Evolutionary conservation across 148 eudicot species (phyloP).

Genomic region (Chenopodium suecicum): DNA sequence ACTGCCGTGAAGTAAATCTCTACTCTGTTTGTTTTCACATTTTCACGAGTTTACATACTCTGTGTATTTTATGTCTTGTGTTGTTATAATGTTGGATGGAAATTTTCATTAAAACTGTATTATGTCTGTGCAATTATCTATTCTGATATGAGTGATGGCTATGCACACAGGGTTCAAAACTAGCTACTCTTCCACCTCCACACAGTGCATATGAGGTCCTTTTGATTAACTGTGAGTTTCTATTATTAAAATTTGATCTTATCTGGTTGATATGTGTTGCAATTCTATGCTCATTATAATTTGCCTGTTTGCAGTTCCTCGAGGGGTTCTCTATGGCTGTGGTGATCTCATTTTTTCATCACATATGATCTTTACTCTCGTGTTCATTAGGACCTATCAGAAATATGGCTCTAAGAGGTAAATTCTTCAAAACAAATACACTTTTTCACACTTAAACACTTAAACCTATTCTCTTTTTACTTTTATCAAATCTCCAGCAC

Average conservation of each 20-base stretch:
- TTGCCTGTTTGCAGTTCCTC: constrained; percentile 62
- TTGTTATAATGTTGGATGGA: not conserved
- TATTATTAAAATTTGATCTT: not conserved
- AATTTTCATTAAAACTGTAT: not conserved
- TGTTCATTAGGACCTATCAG: constrained; percentile 87
- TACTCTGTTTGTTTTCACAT: not conserved
- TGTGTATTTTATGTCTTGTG: not conserved
- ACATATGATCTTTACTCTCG: constrained; percentile 93
- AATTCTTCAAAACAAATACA: not conserved
- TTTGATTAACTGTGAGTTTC: constrained; percentile 57
- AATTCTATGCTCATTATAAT: constrained; percentile 17
- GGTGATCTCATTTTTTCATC: constrained; percentile 98
- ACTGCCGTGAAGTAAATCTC: constrained; percentile 89
- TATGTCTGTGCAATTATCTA: not conserved
- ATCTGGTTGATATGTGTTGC: not conserved
- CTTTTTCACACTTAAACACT: not conserved
- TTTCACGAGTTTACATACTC: not conserved
- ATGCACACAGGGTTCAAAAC: constrained; percentile 69
- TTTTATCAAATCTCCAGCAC: not conserved
- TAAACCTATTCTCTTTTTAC: not conserved
- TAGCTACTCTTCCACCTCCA: constrained; percentile 80
- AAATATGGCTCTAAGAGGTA: constrained; percentile 90
- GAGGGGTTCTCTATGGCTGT: constrained; percentile 88
- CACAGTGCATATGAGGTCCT: constrained; percentile 51
- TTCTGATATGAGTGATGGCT: not conserved